Base-by-base conservation (phyloP, 441 rosid genomes). In the Brassica balearica region DNA sequence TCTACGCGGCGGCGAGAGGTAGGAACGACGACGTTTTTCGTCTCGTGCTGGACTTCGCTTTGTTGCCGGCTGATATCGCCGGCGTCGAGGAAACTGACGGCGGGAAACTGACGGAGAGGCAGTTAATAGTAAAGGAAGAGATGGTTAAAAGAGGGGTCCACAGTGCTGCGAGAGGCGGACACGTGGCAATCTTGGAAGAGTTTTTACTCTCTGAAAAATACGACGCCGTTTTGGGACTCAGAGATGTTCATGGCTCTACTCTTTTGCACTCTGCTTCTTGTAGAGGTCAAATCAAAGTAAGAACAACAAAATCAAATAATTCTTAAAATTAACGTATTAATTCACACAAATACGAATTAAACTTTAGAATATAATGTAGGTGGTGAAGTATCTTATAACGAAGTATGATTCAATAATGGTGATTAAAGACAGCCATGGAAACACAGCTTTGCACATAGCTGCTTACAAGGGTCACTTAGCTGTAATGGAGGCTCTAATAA, bases 101-200 rank as follows among this genome's bases (percentile, higher is more conserved):
- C 8, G 86, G 78, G 48, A 74, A 78, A 46, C 27, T 73, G 69
- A 76, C 82, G 9, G 89, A 80, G 78, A 86, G 46, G 22, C 77
- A 60, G 69, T 76, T 83, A 34, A 78, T 80, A 56, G 93, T 90
- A 27, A 87, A 85, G 78, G 51, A 82, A 82, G 98, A 91, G 83
- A 86, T 96, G 89, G 83, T 83, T 88, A 92, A 89, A 63, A 87
- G 99, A 78, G 97, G 94, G 27, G 89, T 87, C 82, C 99, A 94
- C 79, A 90, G 92, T 19, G 91, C 94, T 1, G 97, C 96, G 2
- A 87, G 98, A 82, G 97, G 99, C 8, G 97, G 99, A 66, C 91
- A 89, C 87, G 84, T 87, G 92, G 90, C 86, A 80, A 82, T 92
- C 53, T 76, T 92, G 75, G 88, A 77, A 80, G 87, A 88, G 74